These are phyloP conservation scores for Phytophthora vignae DNA, from an alignment of 352 stramenopile genomes.

Conservation along the genomic window DNA sequence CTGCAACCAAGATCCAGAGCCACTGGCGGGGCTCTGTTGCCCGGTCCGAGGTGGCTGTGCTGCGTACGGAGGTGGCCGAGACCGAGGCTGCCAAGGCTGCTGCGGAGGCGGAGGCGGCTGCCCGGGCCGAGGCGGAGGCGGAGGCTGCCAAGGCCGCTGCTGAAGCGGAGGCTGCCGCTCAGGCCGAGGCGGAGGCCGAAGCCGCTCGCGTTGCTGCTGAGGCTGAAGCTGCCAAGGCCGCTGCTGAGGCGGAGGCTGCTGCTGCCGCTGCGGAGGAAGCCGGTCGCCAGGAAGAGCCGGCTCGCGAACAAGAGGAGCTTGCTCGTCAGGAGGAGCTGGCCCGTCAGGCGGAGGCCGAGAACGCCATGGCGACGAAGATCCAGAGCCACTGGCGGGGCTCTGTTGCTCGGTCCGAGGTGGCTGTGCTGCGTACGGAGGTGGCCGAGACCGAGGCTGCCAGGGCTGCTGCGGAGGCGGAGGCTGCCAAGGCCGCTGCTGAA, in stretches of 20 bases:
- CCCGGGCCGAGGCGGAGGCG: no score
- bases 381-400: conserved; percentile 41
- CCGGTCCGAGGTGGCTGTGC: conserved; percentile 11
- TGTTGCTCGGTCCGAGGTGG: conserved; percentile 11
- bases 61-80: conserved; percentile 12
- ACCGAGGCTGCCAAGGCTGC: conserved; percentile 6
- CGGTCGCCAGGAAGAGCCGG: conserved; percentile 1
- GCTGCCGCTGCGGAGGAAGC: neutral
- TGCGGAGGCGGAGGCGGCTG: no score
- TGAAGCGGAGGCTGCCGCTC: neutral
- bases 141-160: no score
- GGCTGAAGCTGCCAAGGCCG: conserved; percentile 8
- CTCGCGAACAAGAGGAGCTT: neutral
- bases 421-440: conserved; percentile 1
- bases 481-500: neutral
- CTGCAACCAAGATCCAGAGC: conserved; percentile 42
- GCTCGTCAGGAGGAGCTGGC: conserved; percentile 2
- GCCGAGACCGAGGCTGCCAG: conserved; percentile 5
- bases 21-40: conserved; percentile 36
- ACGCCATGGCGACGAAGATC: conserved; percentile 31
- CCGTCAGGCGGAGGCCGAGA: conserved; percentile 9
- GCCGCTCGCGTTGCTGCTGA: conserved; percentile 9
- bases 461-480: neutral
- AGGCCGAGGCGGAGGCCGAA: conserved; percentile 1
- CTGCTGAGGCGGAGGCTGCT: conserved; percentile 1